A percentile compares a stretch with the other conserved stretches of the same genome.
Conservation (phyloP, 495 filamentous ascomycete genomes). For the Articulospora tetracladia region DNA sequence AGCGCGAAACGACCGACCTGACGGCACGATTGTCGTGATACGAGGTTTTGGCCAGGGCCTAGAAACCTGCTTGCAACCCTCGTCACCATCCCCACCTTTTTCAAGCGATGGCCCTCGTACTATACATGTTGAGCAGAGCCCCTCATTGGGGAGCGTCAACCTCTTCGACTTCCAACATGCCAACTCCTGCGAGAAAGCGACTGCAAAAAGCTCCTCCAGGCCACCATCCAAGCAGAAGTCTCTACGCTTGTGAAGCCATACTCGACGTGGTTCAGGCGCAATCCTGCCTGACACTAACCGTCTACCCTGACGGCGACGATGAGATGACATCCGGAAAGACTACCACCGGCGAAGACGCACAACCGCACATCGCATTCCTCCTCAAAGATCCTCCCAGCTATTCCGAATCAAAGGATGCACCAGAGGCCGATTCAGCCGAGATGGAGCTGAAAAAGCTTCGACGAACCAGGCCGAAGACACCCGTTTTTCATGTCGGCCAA, state of each 20-base stretch:
- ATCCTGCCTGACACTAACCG: neutral
- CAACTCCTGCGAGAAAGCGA: neutral
- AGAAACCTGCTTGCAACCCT: neutral
- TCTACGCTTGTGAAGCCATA: constrained; percentile 1
- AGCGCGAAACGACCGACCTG: neutral
- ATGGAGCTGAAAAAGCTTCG: constrained; percentile 4
- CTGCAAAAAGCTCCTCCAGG: constrained; percentile 1
- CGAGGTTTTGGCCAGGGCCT: neutral
- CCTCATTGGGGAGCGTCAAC: neutral
- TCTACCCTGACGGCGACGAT: neutral
- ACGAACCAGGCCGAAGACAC: constrained; percentile 21
- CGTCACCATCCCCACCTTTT: neutral
- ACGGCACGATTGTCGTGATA: neutral
- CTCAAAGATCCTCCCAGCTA: neutral
- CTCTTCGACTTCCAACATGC: neutral
- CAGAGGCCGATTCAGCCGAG: neutral
- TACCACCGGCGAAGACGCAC: neutral
- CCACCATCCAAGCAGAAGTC: neutral
- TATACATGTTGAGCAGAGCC: neutral
- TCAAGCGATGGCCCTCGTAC: constrained; percentile 6
- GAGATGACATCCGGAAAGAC: neutral
- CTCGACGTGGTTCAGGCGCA: neutral
- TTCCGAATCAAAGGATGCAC: neutral
- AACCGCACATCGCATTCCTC: neutral
- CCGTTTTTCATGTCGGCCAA: constrained; percentile 20